These are phyloP conservation scores for Diaporthe destruens DNA, from an alignment of 2,329 filamentous ascomycete genomes.

Conservation along the genomic window DNA sequence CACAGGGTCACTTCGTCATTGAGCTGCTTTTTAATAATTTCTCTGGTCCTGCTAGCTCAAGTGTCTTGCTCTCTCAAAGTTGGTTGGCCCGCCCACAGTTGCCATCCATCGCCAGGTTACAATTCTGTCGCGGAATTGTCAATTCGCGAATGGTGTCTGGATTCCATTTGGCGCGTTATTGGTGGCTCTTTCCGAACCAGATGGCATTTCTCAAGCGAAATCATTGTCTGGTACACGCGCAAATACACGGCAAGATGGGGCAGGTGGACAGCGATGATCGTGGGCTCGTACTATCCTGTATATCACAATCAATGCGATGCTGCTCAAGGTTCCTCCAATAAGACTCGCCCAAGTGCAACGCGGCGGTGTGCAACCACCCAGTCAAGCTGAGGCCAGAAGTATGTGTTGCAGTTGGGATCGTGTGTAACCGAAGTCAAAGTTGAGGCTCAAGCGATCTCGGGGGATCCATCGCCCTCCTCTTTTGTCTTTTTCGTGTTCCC, in stretches of 20 bases:
- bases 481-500: slow-evolving; percentile 1
- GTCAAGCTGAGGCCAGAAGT: slow-evolving; percentile 9
- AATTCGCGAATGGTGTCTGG: neutral
- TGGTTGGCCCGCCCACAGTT: slow-evolving; percentile 2
- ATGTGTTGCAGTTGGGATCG: slow-evolving; percentile 19
- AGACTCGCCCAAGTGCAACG: neutral
- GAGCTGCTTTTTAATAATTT: neutral
- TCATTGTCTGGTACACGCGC: neutral
- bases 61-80: slow-evolving; percentile 5
- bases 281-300: slow-evolving; percentile 6
- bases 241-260: slow-evolving; percentile 4
- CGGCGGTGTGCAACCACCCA: slow-evolving; percentile 14
- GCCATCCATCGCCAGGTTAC: neutral
- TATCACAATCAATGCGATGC: slow-evolving; percentile 8
- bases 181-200: neutral
- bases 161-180: neutral
- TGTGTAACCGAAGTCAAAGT: slow-evolving; percentile 38
- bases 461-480: neutral
- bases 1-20: slow-evolving; percentile 22
- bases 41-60: slow-evolving; percentile 1
- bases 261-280: neutral
- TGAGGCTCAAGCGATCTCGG: slow-evolving; percentile 37
- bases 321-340: slow-evolving; percentile 10
- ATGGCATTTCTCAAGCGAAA: neutral
- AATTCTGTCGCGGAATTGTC: neutral